Evolutionary conservation across 2,329 filamentous ascomycete species (phyloP), one percentile per base, ranked within the genome.

Genomic region (Aspergillus sp.): DNA sequence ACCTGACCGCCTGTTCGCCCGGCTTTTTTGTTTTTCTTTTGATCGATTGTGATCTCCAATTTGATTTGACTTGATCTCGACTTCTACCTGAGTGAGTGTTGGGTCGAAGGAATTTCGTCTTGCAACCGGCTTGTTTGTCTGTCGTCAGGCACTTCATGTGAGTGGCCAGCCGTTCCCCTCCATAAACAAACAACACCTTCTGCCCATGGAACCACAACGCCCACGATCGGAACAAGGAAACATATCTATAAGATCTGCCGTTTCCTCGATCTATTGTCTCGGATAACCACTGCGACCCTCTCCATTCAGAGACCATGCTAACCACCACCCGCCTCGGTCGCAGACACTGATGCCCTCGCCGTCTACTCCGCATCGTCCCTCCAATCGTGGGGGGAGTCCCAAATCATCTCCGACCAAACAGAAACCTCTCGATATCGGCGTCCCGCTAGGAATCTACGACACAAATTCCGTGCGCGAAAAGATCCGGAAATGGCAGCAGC

Each of bases 401-500:
- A 88, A 71, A 72, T 68, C 52, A 54, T 71, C 53, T 67, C 80
- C 55, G 76, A 83, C 63, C 80, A 87, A 73, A 77, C 79, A 32
- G 71, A 81, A 65, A 64, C 77, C 72, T 64, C 76, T 72, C 61
- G 78, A 79, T 60, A 75, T 74, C 44, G 73, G 70, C 13, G 64
- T 65, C 17, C 80, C 80, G 48, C 76, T 84, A 59, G 82, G 82
- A 80, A 48, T 79, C 72, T 67, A 84, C 76, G 71, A 77, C 83
- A 60, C 85, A 76, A 72, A 82, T 76, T 64, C 88, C n/a, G 88
- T 95, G 45, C 83, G 83, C 56, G 87, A 89, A 60, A 85, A 91
- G 63, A 89, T 96, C 49, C 87, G 86, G 61, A 82, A 86, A 71
- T 96, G 91, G 91, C 90, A 96, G 71, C 87, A 87, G 65, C 79